Evolutionary conservation across 108 stramenopile genomes (phyloP).

Genomic region (Aureococcus anophagefferens): DNA sequence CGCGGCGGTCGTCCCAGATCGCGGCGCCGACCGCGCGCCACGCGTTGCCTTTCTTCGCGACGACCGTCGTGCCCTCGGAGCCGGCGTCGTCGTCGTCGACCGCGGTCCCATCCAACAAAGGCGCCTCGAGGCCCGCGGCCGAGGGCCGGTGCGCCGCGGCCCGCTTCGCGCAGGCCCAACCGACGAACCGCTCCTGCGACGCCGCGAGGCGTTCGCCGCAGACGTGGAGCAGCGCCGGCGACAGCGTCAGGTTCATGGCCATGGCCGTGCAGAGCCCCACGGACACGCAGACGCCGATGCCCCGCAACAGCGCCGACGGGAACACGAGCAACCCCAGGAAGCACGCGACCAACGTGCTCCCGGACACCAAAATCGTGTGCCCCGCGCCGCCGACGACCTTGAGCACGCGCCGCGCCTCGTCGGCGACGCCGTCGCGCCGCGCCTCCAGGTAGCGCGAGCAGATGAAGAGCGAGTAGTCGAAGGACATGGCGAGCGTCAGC

Average conservation of each 20-base stretch:
- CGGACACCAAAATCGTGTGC: conserved; percentile 17
- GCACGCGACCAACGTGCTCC: conserved; percentile 21
- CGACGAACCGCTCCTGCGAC: not conserved
- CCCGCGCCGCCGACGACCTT: conserved; percentile 21
- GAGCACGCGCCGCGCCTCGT: not conserved
- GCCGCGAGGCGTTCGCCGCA: not conserved
- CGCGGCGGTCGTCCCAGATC: not conserved
- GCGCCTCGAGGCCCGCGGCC: too few relatives aligned
- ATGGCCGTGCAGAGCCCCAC: conserved; percentile 18
- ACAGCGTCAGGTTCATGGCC: conserved; percentile 17
- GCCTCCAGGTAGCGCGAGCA: conserved; percentile 17
- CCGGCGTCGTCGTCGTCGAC: not conserved
- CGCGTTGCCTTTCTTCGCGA: not conserved
- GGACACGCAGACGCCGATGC: conserved; percentile 23
- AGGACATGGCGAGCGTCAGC: conserved; percentile 25
- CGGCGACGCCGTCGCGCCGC: not conserved
- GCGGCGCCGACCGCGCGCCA: not conserved
- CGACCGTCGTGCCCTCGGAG: not conserved
- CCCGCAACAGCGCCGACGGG: conserved; percentile 19
- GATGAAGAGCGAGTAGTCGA: conserved; percentile 31
- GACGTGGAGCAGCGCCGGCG: conserved; percentile 20
- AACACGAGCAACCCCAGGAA: conserved; percentile 21
- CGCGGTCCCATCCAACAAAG: too few relatives aligned
- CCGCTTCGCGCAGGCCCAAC: too few relatives aligned
- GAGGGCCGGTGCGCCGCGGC: too few relatives aligned